Evolutionary conservation across 148 eudicot genomes (phyloP), one percentile per base, ranked within the genome.

Genomic region (Vaccinium vitisidaea): DNA sequence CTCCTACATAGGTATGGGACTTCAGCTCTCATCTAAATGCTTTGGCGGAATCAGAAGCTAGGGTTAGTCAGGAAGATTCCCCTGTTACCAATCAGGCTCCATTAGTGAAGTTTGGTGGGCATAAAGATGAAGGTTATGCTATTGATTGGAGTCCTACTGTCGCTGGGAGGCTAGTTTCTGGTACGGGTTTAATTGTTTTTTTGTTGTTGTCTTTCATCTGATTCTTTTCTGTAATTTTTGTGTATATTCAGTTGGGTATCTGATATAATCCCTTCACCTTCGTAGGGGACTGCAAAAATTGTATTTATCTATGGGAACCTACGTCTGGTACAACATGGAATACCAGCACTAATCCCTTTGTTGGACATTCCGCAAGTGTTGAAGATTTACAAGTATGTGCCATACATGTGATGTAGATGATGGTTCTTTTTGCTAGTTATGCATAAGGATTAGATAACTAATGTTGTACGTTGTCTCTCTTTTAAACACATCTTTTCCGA

Each of bases 81-180:
- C 46, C 88, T 78, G 87, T 87, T 18, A 85, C 84, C 32, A 94
- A 92, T 86, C 98, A 95, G 86, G 90, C 94, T 79, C 98, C 99
- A 46, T 65, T 97, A 81, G 84, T 90, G 74, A 88, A 89, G 84
- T 97, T 95, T 89, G 88, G 65, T 14, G 88, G 92, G 67, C 99
- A 97, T 85, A 91, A 93, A 83, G 99, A 97, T 92, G 98, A 97
- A 94, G 99, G 98, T 25, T 97, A 91, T 90, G 98, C 99, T 30
- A 85, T 97, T 50, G 99, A 94, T 84, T 97, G 99, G 98, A 97
- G 91, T 86, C 98, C 99, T 85, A 87, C 88, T 83, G 92, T 86
- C 61, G 85, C 98, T 56, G 99, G 99, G 84, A 94, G 96, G 87
- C 98, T 97, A 85, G 89, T 97, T 1, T 88, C 99, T 53, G 99